Conservation (phyloP, 805 yeast species). For the Metschnikowia lachancei region DNA sequence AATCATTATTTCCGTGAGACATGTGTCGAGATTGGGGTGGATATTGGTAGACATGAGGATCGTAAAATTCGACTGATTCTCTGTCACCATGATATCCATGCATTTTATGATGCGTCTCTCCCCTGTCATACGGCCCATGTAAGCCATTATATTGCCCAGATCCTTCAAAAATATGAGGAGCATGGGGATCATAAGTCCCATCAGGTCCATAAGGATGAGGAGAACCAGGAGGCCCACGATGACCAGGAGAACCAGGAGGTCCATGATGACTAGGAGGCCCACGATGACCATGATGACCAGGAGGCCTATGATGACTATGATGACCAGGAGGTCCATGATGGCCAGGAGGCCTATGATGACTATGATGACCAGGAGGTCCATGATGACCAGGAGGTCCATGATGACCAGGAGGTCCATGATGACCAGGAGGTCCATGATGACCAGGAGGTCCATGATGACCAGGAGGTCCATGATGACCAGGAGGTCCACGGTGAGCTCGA, state of each 20-base stretch:
- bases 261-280: not conserved
- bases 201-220: not conserved
- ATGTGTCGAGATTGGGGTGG: too few species aligned
- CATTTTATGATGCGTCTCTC: too few species aligned
- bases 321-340: slow-evolving; percentile 1
- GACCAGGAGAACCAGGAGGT: slow-evolving; percentile 2
- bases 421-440: too few species aligned
- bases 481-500: slow-evolving; percentile 6
- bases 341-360: slow-evolving; percentile 3
- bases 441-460: not conserved
- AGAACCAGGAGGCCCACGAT: not conserved
- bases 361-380: not conserved
- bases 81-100: too few species aligned
- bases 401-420: not conserved
- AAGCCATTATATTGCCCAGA: too few species aligned
- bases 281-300: slow-evolving; percentile 1
- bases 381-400: slow-evolving; percentile 1
- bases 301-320: slow-evolving; percentile 3
- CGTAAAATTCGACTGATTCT: too few species aligned
- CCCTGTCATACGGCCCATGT: too few species aligned
- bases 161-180: not conserved
- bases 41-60: too few species aligned
- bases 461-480: slow-evolving; percentile 1
- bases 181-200: slow-evolving; percentile 7
- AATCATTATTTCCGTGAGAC: too few species aligned